phyloP scores from a whole-genome alignment of 1,284 basidiomycete species.

The Apiotrichum mycotoxinovorans region DNA sequence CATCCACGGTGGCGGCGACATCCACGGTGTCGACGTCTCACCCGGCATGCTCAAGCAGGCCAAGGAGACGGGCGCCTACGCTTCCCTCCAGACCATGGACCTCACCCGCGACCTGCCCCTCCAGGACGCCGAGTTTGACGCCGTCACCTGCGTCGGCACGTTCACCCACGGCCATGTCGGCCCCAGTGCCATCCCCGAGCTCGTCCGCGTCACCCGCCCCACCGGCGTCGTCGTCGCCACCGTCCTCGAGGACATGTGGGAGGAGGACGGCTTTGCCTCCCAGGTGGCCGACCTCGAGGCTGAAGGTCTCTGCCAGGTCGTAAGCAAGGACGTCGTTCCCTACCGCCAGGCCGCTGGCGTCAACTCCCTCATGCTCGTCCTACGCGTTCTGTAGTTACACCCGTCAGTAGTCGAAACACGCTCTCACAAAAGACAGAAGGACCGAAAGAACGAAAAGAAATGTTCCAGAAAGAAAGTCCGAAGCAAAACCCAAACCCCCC shows the following conservation, averaged over 20 bases:
- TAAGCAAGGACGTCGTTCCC: slow-evolving; percentile 1
- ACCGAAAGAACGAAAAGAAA: too few species aligned
- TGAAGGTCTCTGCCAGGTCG: neutral
- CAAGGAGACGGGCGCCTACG: slow-evolving; percentile 8
- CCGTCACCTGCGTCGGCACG: slow-evolving; percentile 12
- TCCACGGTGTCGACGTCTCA: slow-evolving; percentile 15
- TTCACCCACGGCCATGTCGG: slow-evolving; percentile 18
- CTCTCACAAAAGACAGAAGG: too few species aligned
- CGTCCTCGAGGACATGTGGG: slow-evolving; percentile 13
- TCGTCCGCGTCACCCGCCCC: slow-evolving; percentile 8
- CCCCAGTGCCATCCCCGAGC: slow-evolving; percentile 6
- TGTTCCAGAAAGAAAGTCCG: too few species aligned
- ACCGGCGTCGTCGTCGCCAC: slow-evolving; percentile 9
- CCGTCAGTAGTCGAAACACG: too few species aligned
- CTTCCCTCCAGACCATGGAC: slow-evolving; percentile 5
- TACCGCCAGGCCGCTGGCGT: slow-evolving; percentile 11
- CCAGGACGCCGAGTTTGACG: slow-evolving; percentile 5
- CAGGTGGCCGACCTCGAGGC: neutral
- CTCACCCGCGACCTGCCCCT: slow-evolving; percentile 3
- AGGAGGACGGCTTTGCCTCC: neutral
- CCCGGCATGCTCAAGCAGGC: slow-evolving; percentile 10
- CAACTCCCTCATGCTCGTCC: slow-evolving; percentile 6
- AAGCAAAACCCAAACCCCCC: too few species aligned
- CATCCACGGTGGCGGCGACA: neutral
- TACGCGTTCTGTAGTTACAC: neutral